A percentile compares a stretch with the other conserved stretches of the same genome.
phyloP scores from a whole-genome alignment of 345 rosid species.

The Eucalyptus brandiana region DNA sequence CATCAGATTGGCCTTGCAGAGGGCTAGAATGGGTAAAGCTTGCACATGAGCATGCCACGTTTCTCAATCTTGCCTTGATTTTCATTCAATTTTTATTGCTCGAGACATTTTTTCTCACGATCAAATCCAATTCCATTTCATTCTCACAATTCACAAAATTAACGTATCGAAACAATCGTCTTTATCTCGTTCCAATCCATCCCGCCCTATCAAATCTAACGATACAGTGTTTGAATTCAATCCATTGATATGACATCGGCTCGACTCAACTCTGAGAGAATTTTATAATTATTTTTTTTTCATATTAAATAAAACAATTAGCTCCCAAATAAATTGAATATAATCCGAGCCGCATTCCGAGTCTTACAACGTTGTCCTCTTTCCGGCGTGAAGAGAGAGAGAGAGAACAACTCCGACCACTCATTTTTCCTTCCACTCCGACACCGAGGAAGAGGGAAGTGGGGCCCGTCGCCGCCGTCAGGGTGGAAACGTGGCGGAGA shows the following conservation, averaged over 20 bases:
- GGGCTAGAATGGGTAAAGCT: no score
- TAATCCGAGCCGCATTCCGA: not conserved
- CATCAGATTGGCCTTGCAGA: no score
- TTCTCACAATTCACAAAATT: rapidly evolving
- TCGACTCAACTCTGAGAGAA: no score
- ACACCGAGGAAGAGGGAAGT: not conserved
- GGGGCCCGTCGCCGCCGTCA: not conserved
- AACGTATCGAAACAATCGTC: rapidly evolving
- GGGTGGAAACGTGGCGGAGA: not conserved
- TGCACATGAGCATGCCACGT: no score
- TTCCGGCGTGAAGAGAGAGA: not conserved
- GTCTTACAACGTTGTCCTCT: not conserved
- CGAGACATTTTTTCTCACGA: rapidly evolving
- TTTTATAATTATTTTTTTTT: no score
- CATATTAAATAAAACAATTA: no score
- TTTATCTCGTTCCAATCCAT: not conserved
- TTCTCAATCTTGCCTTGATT: no score
- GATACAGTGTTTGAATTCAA: no score
- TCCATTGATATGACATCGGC: not conserved
- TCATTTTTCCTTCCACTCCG: not conserved
- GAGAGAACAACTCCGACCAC: not conserved
- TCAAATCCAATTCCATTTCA: rapidly evolving
- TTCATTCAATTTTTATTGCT: no score
- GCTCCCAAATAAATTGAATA: not conserved
- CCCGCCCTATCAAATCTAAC: rapidly evolving